These are phyloP conservation scores for Casuarina cunninghamiana DNA, from an alignment of 306 rosid genomes.

Conservation along the genomic window DNA sequence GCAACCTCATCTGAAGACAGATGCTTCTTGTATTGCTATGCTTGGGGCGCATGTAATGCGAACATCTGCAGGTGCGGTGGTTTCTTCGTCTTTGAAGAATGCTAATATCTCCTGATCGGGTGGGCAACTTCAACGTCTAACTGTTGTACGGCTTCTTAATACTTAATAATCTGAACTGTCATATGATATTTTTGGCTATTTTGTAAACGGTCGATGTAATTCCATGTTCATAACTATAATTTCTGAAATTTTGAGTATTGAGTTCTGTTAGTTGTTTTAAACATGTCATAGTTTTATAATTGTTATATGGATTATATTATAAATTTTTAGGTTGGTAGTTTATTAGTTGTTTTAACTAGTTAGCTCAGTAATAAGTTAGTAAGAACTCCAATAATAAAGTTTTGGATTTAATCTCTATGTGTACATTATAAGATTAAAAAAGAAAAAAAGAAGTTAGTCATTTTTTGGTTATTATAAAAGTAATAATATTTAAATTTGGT, in stretches of 20 bases:
- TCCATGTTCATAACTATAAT: neutral
- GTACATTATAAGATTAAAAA: too few species aligned
- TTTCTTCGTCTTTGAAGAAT: conserved; percentile 50
- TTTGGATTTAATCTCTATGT: too few species aligned
- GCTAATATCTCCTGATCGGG: conserved; percentile 49
- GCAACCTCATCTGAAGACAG: conserved; percentile 75
- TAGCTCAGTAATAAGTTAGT: too few species aligned
- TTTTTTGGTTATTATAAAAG: too few species aligned
- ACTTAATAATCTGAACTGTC: neutral
- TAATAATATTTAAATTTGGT: too few species aligned
- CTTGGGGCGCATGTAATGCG: conserved; percentile 63
- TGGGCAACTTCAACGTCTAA: neutral
- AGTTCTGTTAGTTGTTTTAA: neutral
- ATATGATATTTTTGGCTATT: conserved; percentile 2
- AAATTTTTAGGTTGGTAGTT: too few species aligned
- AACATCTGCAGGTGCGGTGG: conserved; percentile 61
- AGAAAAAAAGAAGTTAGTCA: too few species aligned
- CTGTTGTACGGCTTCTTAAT: conserved; percentile 5
- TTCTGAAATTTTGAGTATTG: neutral
- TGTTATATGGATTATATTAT: too few species aligned
- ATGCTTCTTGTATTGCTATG: conserved; percentile 54
- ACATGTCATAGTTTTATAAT: neutral
- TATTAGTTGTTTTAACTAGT: too few species aligned
- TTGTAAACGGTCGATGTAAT: neutral
- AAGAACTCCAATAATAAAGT: too few species aligned